Evolutionary conservation across 768 basidiomycete genomes (phyloP), one percentile per base, ranked within the genome.

Genomic region (Amanita phalloides): DNA sequence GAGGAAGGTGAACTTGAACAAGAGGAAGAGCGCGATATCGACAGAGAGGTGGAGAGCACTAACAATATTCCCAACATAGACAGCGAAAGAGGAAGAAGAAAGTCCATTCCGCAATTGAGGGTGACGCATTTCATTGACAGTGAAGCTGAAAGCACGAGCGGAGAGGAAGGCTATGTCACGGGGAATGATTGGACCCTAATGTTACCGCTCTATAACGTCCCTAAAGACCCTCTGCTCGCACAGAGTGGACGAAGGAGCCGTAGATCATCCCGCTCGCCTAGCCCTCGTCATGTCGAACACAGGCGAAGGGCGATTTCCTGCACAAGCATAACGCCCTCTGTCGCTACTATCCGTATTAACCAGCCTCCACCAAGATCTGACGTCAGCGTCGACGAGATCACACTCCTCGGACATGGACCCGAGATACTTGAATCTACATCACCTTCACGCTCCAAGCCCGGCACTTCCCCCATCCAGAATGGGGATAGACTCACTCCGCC

Each of bases 151-250:
- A 25, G 11, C 3, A 43, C 39, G 4, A 50, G 41, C 30, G 38
- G 32, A 25, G 36, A 30, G 28, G 39, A 23, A 17, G 49, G 46
- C 23, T 48, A 37, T 38, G 20, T 49, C n/a, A 39, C 35, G 4
- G 48, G 44, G 7, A 44, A 52, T 32, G 51, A 52, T 21, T 52
- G 51, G 51, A 52, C 51, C 1, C 43, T 52, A n/a, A 28, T 33
- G 32, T 20, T 52, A 2, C 51, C 51, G 17, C 32, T 52, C 5
- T 52, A 52, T 35, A 45, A 37, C 14, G 35, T 52, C 14, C 25
- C 32, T 3, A 17, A 36, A 30, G 51, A 42, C 33, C 43, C 43
- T 45, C 25, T 43, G 8, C 51, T 42, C 3, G 43, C 41, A 3
- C 35, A 23, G 25, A 39, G 21, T 39, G 37, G 39, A 28, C 25